phyloP scores from a whole-genome alignment of 441 rosid species.

The Pelargonium australe region DNA sequence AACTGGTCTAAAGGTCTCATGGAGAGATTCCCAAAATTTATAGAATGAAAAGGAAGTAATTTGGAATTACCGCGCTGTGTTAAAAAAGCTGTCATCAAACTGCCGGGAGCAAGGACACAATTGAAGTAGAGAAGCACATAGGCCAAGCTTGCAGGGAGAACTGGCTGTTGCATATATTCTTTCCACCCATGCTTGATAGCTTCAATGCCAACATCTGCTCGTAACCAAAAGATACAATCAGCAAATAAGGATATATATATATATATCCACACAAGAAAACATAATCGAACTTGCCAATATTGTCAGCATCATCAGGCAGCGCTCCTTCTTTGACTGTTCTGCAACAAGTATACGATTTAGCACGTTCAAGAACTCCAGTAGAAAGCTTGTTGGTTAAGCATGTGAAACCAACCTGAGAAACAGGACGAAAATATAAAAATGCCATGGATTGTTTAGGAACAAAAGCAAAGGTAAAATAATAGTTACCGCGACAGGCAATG shows the following conservation, averaged over 20 bases:
- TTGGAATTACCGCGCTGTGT: conserved; percentile 61
- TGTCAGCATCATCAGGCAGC: conserved; percentile 27
- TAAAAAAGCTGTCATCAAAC: conserved; percentile 93
- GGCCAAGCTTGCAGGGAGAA: conserved; percentile 94
- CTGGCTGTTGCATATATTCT: conserved; percentile 86
- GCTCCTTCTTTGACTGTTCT: conserved; percentile 27
- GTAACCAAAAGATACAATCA: conserved; percentile 17
- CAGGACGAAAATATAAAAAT: conserved; percentile 9
- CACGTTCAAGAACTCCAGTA: conserved; percentile 77
- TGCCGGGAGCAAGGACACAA: conserved; percentile 79
- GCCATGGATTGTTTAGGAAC: not conserved
- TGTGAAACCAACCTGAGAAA: conserved; percentile 56
- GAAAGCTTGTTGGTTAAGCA: conserved; percentile 79
- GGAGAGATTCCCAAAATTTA: not conserved
- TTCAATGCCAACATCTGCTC: conserved; percentile 51
- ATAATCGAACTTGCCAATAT: conserved; percentile 38
- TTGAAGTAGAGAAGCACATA: conserved; percentile 79
- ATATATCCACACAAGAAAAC: not conserved
- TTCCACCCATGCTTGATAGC: conserved; percentile 89
- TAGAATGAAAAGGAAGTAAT: conserved; percentile 5
- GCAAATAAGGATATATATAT: not conserved
- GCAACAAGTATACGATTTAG: conserved; percentile 49
- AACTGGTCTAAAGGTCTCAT: too few relatives aligned
- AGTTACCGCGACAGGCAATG: conserved; percentile 72
- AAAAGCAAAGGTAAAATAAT: conserved; percentile 16